phyloP scores from a whole-genome alignment of 2,329 filamentous ascomycete species.

The Emydomyces testavorans region DNA sequence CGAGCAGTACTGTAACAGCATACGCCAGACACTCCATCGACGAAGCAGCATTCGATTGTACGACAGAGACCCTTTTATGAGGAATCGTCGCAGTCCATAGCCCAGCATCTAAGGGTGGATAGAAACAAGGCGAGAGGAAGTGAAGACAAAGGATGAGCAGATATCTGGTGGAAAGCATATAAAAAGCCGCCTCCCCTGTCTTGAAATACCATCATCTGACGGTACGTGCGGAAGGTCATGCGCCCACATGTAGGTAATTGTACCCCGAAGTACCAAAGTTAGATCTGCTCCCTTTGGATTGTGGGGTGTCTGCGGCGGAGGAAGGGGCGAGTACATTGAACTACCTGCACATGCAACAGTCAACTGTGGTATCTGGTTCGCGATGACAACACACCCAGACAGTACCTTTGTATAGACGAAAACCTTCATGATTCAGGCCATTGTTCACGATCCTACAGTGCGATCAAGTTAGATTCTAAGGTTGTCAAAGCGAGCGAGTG shows the following conservation, averaged over 20 bases:
- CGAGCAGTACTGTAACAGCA: background rate
- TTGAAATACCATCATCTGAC: constrained; percentile 10
- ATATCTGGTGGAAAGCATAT: background rate
- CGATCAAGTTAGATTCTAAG: too few species aligned
- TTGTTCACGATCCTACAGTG: too few species aligned
- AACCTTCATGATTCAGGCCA: background rate
- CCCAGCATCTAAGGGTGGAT: background rate
- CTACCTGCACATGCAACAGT: background rate
- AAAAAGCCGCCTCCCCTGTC: background rate
- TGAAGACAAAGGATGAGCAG: background rate
- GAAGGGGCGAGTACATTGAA: background rate
- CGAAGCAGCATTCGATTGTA: background rate
- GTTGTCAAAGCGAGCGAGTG: too few species aligned
- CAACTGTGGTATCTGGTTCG: constrained; percentile 3
- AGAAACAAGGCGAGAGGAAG: background rate
- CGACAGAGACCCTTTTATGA: background rate
- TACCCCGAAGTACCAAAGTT: background rate
- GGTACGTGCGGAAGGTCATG: background rate
- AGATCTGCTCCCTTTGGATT: background rate
- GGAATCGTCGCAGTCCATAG: background rate
- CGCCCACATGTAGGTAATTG: background rate
- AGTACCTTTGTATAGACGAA: background rate
- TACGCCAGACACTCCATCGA: background rate
- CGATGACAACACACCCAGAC: background rate
- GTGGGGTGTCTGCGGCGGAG: background rate